Base-by-base conservation (phyloP, 352 stramenopile species). In the Pythium apleroticum region DNA sequence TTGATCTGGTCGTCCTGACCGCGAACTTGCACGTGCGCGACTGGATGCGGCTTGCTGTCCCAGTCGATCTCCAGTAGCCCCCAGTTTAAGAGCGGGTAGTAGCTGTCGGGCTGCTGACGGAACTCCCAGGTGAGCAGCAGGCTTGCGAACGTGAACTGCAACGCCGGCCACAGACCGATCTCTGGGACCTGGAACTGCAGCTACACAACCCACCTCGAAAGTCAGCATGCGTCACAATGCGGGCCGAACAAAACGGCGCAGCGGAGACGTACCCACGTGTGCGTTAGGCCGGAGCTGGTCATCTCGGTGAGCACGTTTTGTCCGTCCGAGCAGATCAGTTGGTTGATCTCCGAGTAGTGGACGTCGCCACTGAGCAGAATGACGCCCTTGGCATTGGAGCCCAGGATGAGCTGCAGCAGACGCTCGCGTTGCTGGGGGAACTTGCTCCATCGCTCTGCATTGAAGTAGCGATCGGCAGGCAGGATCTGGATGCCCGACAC, bases 361-460 rank as follows among this genome's bases (percentile, higher is more conserved):
- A 98, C 91, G 74, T 98, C 95, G 4, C 95, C 95, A 76, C 79
- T 96, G 45, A 98, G 73, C 19, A 98, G 70, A 41, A 98, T 91
- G 15, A 96, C 82, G 20, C 90, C 82, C 68, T 88, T 93, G 4
- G 87, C 89, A 1, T 88, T 83, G 59, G 86, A 94, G n/a, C 81
- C 67, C 41, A 98, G 62, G 25, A 98, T 80, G 30, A 92, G 61
- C 50, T 97, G 73, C 20, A 97, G 81, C 6, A 98, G 64, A 0
- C 91, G 77, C 73, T 93, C 75, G 41, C 89, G 80, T 30, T 95
- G 71, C 39, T 72, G 72, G 3, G 92, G 88, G 67, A 97, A 98
- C 24, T 91, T 84, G 14, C 63, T 81, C 95, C 95, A 98, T 63
- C 84, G 86, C 65, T 98, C 95, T 0, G 87, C 85, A 28, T 84